Conservation (phyloP, 805 yeast genomes). For the Kurtzmaniella fragi region DNA sequence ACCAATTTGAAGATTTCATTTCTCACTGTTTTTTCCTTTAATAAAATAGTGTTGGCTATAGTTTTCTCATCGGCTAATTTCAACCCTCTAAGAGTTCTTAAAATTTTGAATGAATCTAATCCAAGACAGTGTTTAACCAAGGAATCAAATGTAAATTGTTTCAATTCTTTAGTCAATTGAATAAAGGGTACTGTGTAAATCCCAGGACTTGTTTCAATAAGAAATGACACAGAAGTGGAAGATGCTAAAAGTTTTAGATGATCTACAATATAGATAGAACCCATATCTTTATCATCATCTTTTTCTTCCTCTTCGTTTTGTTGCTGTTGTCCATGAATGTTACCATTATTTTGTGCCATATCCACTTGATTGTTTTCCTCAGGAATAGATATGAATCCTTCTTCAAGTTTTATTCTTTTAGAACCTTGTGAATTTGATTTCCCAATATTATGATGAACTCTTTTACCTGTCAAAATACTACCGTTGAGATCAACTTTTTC, state of each 20-base stretch:
- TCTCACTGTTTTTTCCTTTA: constrained; percentile 74
- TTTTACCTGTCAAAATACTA: constrained; percentile 30
- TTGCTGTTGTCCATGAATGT: constrained; percentile 6
- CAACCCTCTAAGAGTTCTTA: constrained; percentile 69
- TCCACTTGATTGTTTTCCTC: constrained; percentile 1
- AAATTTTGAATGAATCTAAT: constrained; percentile 59
- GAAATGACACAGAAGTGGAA: constrained; percentile 49
- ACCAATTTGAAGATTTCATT: constrained; percentile 63
- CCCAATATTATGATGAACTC: constrained; percentile 23
- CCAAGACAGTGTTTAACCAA: constrained; percentile 60
- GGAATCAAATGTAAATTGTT: constrained; percentile 50
- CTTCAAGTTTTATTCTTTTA: constrained; percentile 22
- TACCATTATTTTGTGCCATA: constrained; percentile 15
- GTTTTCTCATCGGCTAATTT: constrained; percentile 81
- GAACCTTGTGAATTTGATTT: constrained; percentile 19
- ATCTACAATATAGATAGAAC: constrained; percentile 38
- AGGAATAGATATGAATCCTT: constrained; percentile 8
- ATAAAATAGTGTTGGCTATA: constrained; percentile 66
- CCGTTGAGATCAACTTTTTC: constrained; percentile 42
- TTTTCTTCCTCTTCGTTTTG: constrained; percentile 10
- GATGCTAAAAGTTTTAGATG: constrained; percentile 67
- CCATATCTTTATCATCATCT: constrained; percentile 17
- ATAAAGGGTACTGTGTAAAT: constrained; percentile 59
- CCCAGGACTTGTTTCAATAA: constrained; percentile 54
- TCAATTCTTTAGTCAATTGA: constrained; percentile 41